Evolutionary conservation across 129 eudicot genomes (phyloP).

Genomic region (Escallonia herrerae): DNA sequence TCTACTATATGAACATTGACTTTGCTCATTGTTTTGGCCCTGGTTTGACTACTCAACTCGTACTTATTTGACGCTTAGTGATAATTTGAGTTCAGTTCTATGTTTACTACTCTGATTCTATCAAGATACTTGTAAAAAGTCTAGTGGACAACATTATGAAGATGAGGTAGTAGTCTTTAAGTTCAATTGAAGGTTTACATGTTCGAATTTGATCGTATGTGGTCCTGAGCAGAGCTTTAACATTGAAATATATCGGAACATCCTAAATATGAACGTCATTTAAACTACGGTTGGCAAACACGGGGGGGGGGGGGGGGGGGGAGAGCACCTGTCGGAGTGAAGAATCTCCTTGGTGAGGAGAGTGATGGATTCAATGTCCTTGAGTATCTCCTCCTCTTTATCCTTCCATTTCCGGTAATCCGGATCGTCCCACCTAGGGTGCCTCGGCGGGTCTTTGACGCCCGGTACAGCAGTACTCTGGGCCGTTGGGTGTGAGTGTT

Average conservation of each 20-base stretch:
- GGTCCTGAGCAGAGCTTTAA: too few relatives aligned
- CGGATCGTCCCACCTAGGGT: conserved; percentile 35
- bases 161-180: neutral
- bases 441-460: conserved; percentile 23
- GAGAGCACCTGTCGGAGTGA: conserved; percentile 64
- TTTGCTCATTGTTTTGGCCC: too few relatives aligned
- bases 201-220: too few relatives aligned
- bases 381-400: conserved; percentile 53
- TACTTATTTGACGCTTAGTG: too few relatives aligned
- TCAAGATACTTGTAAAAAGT: too few relatives aligned
- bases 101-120: too few relatives aligned
- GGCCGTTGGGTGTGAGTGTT: conserved; percentile 15
- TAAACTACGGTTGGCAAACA: neutral
- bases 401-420: conserved; percentile 68
- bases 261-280: neutral
- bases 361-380: conserved; percentile 56
- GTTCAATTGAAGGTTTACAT: neutral
- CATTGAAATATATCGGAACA: too few relatives aligned
- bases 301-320: neutral
- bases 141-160: neutral
- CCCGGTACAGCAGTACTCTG: neutral
- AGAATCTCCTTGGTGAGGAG: conserved; percentile 54
- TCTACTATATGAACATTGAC: too few relatives aligned
- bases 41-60: too few relatives aligned
- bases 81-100: too few relatives aligned